Evolutionary conservation across 257 asterid genomes (phyloP).

Genomic region (Solanum pimpinellifolium): DNA sequence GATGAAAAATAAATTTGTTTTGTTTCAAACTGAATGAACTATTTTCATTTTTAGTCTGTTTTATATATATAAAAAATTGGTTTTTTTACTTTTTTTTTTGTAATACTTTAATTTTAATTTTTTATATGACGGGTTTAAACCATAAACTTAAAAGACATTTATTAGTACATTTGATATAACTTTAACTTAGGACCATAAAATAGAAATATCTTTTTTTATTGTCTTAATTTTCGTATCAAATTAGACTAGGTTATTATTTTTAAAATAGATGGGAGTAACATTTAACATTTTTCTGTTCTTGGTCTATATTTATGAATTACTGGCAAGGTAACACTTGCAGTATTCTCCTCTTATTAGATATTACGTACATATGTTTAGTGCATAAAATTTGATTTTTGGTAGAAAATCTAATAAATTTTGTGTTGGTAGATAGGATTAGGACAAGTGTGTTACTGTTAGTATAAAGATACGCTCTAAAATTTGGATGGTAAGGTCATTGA

Average conservation of each 20-base stretch:
- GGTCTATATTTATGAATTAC: neutral
- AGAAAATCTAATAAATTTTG: too few relatives aligned
- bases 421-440: too few relatives aligned
- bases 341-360: neutral
- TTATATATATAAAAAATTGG: neutral
- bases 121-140: neutral
- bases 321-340: neutral
- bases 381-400: too few relatives aligned
- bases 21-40: too few relatives aligned
- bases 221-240: neutral
- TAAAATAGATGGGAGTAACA: too few relatives aligned
- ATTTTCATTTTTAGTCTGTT: neutral
- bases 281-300: neutral
- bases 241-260: neutral
- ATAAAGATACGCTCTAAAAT: too few relatives aligned
- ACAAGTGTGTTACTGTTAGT: too few relatives aligned
- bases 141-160: too few relatives aligned
- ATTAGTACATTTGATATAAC: neutral
- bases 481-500: too few relatives aligned
- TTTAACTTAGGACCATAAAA: neutral
- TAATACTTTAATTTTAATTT: too few relatives aligned
- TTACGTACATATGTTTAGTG: neutral
- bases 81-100: too few relatives aligned
- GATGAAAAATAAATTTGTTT: too few relatives aligned
- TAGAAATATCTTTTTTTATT: accelerated